phyloP scores from a whole-genome alignment of 106 monocot species.

The Iris macrosiphon region DNA sequence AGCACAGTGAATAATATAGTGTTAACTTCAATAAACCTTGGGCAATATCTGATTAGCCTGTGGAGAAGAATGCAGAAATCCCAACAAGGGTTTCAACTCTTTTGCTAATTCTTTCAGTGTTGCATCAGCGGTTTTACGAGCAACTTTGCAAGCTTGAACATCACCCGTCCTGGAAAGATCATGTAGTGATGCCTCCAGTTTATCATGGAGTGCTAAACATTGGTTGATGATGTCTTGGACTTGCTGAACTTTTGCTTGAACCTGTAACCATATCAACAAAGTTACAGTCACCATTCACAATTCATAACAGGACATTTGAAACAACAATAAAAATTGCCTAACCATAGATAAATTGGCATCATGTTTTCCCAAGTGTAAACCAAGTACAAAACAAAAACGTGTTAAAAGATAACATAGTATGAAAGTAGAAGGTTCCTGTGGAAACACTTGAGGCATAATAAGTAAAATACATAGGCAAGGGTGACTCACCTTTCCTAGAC shows the following conservation, averaged over 20 bases:
- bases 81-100: constrained; percentile 63
- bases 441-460: too few species aligned
- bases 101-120: constrained; percentile 76
- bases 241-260: constrained; percentile 66
- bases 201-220: constrained; percentile 74
- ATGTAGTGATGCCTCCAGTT: constrained; percentile 71
- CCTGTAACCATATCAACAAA: constrained; percentile 33
- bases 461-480: too few species aligned
- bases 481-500: too few species aligned
- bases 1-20: neutral
- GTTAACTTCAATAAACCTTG: constrained; percentile 48
- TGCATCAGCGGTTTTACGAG: constrained; percentile 74
- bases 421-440: too few species aligned
- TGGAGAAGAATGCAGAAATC: constrained; percentile 66
- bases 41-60: constrained; percentile 83
- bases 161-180: constrained; percentile 88
- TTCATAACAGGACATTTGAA: neutral
- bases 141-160: constrained; percentile 73
- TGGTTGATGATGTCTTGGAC: constrained; percentile 53
- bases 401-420: too few species aligned
- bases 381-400: too few species aligned
- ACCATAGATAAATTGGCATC: too few species aligned
- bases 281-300: neutral
- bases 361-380: too few species aligned
- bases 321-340: neutral